These are phyloP conservation scores for Baudoinia panamericana DNA, from an alignment of 495 filamentous ascomycete species.

Conservation along the genomic window DNA sequence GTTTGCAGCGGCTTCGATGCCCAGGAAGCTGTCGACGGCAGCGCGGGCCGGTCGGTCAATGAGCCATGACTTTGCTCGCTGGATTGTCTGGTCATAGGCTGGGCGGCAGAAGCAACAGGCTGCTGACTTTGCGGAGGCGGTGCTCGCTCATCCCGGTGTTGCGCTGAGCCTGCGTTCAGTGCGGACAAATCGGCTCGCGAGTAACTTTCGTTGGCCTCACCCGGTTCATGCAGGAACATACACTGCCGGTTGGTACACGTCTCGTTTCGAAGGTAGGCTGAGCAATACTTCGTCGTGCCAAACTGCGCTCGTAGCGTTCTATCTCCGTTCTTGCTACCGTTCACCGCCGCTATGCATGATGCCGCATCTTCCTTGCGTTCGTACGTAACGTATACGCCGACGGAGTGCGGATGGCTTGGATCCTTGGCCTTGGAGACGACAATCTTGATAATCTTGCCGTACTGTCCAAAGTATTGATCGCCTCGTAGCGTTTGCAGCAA, in stretches of 20 bases:
- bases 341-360: slow-evolving; percentile 78
- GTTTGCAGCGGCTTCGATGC: slow-evolving; percentile 60
- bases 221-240: slow-evolving; percentile 95
- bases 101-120: slow-evolving; percentile 42
- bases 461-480: slow-evolving; percentile 90
- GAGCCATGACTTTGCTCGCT: slow-evolving; percentile 59
- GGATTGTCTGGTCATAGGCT: slow-evolving; percentile 57
- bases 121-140: slow-evolving; percentile 38
- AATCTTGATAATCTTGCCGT: slow-evolving; percentile 96
- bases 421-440: slow-evolving; percentile 92
- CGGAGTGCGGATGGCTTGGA: slow-evolving; percentile 55
- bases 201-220: slow-evolving; percentile 93
- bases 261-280: slow-evolving; percentile 86
- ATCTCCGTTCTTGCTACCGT: slow-evolving; percentile 84
- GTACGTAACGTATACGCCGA: slow-evolving; percentile 96
- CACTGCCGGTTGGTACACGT: slow-evolving; percentile 86
- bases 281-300: slow-evolving; percentile 98
- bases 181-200: slow-evolving; percentile 89
- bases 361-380: slow-evolving; percentile 75
- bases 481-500: slow-evolving; percentile 77
- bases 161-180: slow-evolving; percentile 77
- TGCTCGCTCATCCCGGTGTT: slow-evolving; percentile 34
- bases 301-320: slow-evolving; percentile 79
- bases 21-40: slow-evolving; percentile 91
- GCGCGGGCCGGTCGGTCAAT: slow-evolving; percentile 58